These are phyloP conservation scores for Annulohypoxylon stygium DNA, from an alignment of 495 filamentous ascomycete species.

Conservation along the genomic window DNA sequence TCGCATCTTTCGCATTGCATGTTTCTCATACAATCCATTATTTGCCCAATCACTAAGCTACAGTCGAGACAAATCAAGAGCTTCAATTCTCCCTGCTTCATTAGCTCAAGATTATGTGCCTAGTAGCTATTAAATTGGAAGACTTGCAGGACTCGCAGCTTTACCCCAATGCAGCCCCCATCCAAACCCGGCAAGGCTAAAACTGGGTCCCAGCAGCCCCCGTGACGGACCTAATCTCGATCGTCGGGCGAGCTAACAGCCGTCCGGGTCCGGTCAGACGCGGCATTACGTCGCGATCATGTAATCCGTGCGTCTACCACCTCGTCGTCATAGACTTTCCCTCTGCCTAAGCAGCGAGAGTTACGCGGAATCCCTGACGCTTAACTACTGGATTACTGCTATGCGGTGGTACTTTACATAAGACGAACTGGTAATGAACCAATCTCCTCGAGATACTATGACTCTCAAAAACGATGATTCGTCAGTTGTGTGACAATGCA, in stretches of 20 bases:
- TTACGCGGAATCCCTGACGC: constrained; percentile 6
- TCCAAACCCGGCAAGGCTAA: neutral
- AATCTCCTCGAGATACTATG: constrained; percentile 10
- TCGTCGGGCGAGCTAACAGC: constrained; percentile 22
- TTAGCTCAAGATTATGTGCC: too few relatives aligned
- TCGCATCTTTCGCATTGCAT: neutral
- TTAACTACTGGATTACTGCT: neutral
- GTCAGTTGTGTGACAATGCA: constrained; percentile 12
- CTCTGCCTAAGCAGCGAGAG: neutral
- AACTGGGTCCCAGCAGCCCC: neutral
- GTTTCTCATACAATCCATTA: neutral
- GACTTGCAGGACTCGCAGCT: neutral
- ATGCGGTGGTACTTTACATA: neutral
- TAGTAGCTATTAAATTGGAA: neutral
- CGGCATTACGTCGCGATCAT: constrained; percentile 40
- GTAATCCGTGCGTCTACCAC: constrained; percentile 22
- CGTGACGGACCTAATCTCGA: constrained; percentile 41
- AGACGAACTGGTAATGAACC: neutral
- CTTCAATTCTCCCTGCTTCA: neutral
- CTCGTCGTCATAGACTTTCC: constrained; percentile 39
- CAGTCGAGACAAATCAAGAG: neutral
- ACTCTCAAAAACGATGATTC: constrained; percentile 18
- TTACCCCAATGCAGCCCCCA: neutral
- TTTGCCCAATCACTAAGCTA: neutral
- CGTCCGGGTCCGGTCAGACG: constrained; percentile 26